Evolutionary conservation across 441 rosid species (phyloP).

Genomic region (Heliophila coronopifolia): DNA sequence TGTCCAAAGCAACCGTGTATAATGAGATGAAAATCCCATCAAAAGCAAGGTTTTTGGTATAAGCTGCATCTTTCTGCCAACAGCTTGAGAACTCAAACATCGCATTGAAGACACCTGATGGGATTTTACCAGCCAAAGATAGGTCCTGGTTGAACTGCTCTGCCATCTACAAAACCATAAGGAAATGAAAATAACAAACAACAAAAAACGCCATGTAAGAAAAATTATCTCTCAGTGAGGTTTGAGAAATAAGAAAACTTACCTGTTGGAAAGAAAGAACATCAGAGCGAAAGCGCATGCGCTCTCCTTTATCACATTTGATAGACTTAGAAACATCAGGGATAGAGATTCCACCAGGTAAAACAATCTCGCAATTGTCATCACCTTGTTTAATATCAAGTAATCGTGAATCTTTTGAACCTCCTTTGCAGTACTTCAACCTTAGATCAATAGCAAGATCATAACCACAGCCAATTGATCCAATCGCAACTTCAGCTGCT

Average conservation of each 20-base stretch:
- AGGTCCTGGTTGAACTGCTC: constrained; percentile 94
- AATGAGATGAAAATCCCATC: constrained; percentile 88
- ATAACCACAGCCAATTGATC: constrained; percentile 81
- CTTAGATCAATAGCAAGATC: constrained; percentile 72
- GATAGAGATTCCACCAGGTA: constrained; percentile 78
- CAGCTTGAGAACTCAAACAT: constrained; percentile 82
- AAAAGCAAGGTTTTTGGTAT: constrained; percentile 81
- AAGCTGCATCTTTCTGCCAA: constrained; percentile 94
- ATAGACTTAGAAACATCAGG: constrained; percentile 73
- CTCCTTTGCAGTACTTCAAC: constrained; percentile 70
- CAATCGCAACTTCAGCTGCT: constrained; percentile 87
- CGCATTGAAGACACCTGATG: constrained; percentile 82
- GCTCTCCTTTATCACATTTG: constrained; percentile 85
- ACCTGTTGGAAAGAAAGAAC: constrained; percentile 92
- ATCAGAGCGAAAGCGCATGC: constrained; percentile 68
- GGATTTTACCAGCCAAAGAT: constrained; percentile 85
- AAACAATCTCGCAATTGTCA: constrained; percentile 50
- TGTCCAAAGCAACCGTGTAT: constrained; percentile 76
- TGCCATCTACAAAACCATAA: constrained; percentile 57
- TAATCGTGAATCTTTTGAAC: constrained; percentile 37
- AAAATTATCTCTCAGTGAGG: too few species aligned
- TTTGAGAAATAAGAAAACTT: too few species aligned
- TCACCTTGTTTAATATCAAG: constrained; percentile 61
- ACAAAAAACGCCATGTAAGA: background rate
- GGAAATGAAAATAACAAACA: background rate